phyloP scores from a whole-genome alignment of 352 stramenopile species.

The Elongisporangium anandrum region DNA sequence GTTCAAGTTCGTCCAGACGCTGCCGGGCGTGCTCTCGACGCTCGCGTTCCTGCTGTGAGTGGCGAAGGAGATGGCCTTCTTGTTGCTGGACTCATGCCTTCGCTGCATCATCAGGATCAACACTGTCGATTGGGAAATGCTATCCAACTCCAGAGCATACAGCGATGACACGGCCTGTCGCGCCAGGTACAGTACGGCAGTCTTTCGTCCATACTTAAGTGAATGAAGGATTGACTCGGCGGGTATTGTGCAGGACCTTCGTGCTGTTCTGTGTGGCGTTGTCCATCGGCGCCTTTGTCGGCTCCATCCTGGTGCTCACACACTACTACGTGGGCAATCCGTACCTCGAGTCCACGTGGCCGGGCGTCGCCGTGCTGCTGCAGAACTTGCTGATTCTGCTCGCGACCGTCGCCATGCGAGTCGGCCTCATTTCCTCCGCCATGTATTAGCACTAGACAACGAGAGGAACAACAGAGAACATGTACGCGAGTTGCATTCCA shows the following conservation, averaged over 20 bases:
- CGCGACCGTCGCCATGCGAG: conserved; percentile 52
- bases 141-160: conserved; percentile 44
- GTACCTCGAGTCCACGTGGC: conserved; percentile 53
- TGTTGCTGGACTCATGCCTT: conserved; percentile 1
- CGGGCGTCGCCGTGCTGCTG: conserved; percentile 49
- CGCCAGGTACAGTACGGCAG: conserved; percentile 22
- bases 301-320: conserved; percentile 55
- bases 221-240: conserved; percentile 4
- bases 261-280: conserved; percentile 51
- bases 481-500: neutral
- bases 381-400: conserved; percentile 62
- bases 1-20: conserved; percentile 57
- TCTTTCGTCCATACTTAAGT: too few relatives aligned
- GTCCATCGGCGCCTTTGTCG: conserved; percentile 28
- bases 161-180: conserved; percentile 35
- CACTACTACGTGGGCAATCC: conserved; percentile 54
- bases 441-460: conserved; percentile 3
- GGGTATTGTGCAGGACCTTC: conserved; percentile 28
- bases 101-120: conserved; percentile 29
- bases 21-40: conserved; percentile 48
- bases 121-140: conserved; percentile 62
- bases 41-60: conserved; percentile 54
- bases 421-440: conserved; percentile 31
- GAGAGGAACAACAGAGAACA: neutral
- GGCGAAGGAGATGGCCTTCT: conserved; percentile 2